phyloP scores from a whole-genome alignment of 2,329 filamentous ascomycete species.

The Botrytis medusae region DNA sequence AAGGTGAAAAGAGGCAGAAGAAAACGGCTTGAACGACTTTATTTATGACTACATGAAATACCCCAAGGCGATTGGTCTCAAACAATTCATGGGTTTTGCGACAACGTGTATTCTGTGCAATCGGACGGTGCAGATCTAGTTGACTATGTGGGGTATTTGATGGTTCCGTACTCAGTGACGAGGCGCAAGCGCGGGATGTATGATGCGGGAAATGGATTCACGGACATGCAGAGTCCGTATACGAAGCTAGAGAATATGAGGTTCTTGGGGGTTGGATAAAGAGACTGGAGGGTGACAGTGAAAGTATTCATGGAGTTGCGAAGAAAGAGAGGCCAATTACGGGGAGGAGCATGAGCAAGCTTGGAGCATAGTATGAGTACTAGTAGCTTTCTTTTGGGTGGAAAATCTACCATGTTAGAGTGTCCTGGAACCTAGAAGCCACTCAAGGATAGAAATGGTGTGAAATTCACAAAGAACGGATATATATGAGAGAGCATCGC shows the following conservation, averaged over 20 bases:
- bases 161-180: neutral
- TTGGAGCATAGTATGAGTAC: neutral
- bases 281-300: too few species aligned
- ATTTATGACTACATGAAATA: too few species aligned
- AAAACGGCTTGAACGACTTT: too few species aligned
- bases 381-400: neutral
- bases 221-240: neutral
- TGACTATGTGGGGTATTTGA: neutral
- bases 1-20: too few species aligned
- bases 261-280: too few species aligned
- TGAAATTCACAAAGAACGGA: too few species aligned
- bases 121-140: neutral
- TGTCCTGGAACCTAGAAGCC: neutral
- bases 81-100: too few species aligned
- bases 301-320: neutral
- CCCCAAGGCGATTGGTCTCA: too few species aligned
- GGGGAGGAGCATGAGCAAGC: too few species aligned
- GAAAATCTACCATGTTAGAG: neutral
- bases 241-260: neutral
- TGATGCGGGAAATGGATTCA: neutral
- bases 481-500: neutral
- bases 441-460: neutral
- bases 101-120: neutral
- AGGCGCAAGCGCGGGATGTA: neutral
- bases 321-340: neutral